Evolutionary conservation across 768 basidiomycete species (phyloP).

Genomic region (Ramaria rubella): DNA sequence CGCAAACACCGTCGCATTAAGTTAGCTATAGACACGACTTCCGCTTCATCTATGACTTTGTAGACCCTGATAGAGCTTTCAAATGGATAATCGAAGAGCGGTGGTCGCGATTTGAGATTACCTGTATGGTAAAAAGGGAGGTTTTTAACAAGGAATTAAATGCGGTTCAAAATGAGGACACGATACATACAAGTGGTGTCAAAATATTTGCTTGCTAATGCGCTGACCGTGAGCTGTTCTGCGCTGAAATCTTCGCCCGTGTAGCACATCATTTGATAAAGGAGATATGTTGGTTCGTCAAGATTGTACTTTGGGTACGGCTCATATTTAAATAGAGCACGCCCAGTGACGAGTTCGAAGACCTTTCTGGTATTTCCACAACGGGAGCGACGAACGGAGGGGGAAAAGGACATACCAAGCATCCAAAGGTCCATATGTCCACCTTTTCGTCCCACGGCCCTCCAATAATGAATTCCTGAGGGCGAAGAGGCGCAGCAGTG

Average conservation of each 20-base stretch:
- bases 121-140: no score
- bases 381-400: neutral
- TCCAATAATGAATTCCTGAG: slow-evolving; percentile 11
- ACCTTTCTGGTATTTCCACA: neutral
- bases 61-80: neutral
- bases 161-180: neutral
- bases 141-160: neutral
- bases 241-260: neutral
- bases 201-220: neutral
- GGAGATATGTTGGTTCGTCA: neutral
- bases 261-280: neutral
- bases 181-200: neutral
- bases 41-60: slow-evolving; percentile 2
- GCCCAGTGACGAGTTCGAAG: neutral
- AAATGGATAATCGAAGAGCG: neutral
- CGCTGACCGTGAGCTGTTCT: neutral
- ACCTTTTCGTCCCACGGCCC: slow-evolving; percentile 13
- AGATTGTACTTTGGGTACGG: neutral
- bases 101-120: neutral
- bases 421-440: slow-evolving; percentile 17
- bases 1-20: neutral
- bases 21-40: neutral
- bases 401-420: slow-evolving; percentile 10
- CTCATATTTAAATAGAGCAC: neutral
- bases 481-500: slow-evolving; percentile 4